Evolutionary conservation across 176 grass and related monocot genomes (phyloP).

Genomic region (Typha latifolia): DNA sequence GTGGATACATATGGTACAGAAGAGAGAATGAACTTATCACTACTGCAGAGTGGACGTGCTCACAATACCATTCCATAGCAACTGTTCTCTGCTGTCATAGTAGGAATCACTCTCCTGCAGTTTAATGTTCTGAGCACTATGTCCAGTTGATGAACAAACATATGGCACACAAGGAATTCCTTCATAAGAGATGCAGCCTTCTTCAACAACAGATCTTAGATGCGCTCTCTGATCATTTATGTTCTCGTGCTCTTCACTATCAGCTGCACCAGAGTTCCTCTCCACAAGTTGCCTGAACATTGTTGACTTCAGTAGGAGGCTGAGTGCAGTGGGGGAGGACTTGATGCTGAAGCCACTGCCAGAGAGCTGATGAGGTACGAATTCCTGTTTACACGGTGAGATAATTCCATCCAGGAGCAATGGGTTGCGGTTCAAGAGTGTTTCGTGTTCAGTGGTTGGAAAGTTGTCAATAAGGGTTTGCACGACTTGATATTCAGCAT

Average conservation of each 20-base stretch:
- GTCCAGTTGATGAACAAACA: neutral
- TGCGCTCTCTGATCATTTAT: neutral
- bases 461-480: conserved; percentile 10
- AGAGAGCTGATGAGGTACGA: neutral
- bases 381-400: conserved; percentile 14
- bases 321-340: conserved; percentile 36
- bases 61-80: neutral
- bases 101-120: conserved; percentile 5
- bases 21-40: neutral
- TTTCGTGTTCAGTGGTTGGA: conserved; percentile 1
- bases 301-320: conserved; percentile 62
- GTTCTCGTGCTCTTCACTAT: neutral
- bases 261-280: conserved; percentile 30
- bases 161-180: neutral
- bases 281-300: conserved; percentile 61
- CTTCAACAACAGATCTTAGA: neutral
- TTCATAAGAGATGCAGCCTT: neutral
- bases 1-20: neutral
- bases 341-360: conserved; percentile 15
- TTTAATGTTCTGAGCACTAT: neutral
- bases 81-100: neutral
- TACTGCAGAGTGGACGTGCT: neutral
- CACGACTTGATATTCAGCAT: conserved; percentile 15
- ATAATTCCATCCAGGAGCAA: conserved; percentile 17
- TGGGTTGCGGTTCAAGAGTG: conserved; percentile 16